Evolutionary conservation across 352 stramenopile genomes (phyloP).

Genomic region (Pythium dissimile): DNA sequence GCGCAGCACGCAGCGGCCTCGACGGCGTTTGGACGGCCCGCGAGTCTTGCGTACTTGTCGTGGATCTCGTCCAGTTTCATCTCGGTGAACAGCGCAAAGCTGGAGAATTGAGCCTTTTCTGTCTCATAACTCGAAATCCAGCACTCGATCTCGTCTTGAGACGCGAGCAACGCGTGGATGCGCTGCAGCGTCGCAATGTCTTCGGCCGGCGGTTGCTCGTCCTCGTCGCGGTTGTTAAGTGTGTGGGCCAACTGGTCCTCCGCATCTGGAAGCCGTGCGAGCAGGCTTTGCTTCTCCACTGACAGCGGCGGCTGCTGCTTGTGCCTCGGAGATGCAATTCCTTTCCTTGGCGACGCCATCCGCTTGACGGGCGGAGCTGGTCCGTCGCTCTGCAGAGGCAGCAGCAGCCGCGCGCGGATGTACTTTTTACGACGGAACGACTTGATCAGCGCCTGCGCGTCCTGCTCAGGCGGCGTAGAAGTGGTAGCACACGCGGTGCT

Average conservation of each 20-base stretch:
- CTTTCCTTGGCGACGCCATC: constrained; percentile 3
- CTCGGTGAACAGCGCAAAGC: constrained; percentile 75
- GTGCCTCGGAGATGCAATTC: too few species aligned
- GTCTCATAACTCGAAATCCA: constrained; percentile 74
- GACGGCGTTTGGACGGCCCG: constrained; percentile 60
- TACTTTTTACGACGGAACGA: constrained; percentile 54
- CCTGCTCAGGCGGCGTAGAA: constrained; percentile 12
- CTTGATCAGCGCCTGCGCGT: constrained; percentile 25
- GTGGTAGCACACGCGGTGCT: too few species aligned
- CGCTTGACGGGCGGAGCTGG: constrained; percentile 6
- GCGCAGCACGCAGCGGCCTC: constrained; percentile 74
- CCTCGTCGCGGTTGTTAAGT: background rate
- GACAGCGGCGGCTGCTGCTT: background rate
- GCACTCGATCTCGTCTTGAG: constrained; percentile 40
- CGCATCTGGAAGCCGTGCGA: background rate
- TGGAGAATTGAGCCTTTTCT: constrained; percentile 63
- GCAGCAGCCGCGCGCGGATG: constrained; percentile 36
- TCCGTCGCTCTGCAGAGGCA: constrained; percentile 31
- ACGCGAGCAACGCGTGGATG: constrained; percentile 37
- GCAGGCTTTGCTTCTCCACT: constrained; percentile 9
- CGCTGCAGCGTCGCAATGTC: constrained; percentile 38
- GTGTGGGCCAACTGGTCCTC: background rate
- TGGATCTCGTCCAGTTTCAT: constrained; percentile 78
- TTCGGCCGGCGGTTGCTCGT: constrained; percentile 14
- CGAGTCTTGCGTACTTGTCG: constrained; percentile 38